phyloP scores from a whole-genome alignment of 1,284 basidiomycete species.

The Flammula alnicola region DNA sequence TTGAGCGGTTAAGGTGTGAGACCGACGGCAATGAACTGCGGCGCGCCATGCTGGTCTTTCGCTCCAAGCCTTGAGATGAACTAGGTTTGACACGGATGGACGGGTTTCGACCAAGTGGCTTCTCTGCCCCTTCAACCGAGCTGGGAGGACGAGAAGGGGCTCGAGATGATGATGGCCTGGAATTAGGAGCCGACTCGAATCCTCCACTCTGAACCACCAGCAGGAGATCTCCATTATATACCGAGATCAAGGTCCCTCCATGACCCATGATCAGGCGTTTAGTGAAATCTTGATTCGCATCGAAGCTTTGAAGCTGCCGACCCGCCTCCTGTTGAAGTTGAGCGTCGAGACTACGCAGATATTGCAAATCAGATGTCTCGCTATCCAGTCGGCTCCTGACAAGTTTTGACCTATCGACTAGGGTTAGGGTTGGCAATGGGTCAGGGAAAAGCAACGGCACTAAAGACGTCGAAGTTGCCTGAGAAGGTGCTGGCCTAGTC shows the following conservation, averaged over 20 bases:
- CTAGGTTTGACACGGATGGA: constrained; percentile 78
- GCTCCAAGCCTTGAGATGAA: constrained; percentile 65
- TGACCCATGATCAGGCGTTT: constrained; percentile 52
- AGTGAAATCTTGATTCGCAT: constrained; percentile 33
- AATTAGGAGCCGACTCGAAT: constrained; percentile 47
- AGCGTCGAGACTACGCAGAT: constrained; percentile 48
- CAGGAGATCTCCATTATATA: constrained; percentile 74
- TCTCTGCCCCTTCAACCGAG: constrained; percentile 43
- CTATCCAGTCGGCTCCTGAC: constrained; percentile 71
- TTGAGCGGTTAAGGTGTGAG: constrained; percentile 55
- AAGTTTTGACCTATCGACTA: constrained; percentile 68
- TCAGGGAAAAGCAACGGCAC: constrained; percentile 77
- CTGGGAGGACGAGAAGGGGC: constrained; percentile 68
- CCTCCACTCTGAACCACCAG: constrained; percentile 63
- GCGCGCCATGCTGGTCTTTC: constrained; percentile 73
- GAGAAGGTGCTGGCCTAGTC: constrained; percentile 48
- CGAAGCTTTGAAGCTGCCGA: constrained; percentile 32
- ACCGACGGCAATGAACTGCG: constrained; percentile 79
- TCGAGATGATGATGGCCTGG: constrained; percentile 58
- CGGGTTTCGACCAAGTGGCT: constrained; percentile 60
- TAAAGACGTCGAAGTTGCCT: constrained; percentile 54
- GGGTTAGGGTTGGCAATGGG: constrained; percentile 63
- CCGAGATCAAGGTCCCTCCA: constrained; percentile 70
- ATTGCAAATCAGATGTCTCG: constrained; percentile 60
- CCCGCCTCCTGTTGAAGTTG: constrained; percentile 39